Evolutionary conservation across 441 rosid species (phyloP).

Genomic region (Melastoma candidum): DNA sequence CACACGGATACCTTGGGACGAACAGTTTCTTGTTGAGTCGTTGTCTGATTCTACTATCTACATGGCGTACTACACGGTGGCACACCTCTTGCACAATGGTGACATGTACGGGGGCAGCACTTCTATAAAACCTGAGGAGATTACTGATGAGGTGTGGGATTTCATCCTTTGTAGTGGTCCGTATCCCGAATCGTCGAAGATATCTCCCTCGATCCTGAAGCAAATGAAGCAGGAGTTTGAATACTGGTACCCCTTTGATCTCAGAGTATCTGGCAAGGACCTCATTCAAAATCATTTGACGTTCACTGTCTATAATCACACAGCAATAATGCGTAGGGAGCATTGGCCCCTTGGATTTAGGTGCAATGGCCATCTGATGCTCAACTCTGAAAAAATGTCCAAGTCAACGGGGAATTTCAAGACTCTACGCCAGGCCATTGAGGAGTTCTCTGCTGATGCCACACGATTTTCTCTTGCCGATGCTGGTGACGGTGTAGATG

Average conservation of each 20-base stretch:
- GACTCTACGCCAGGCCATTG: slow-evolving; percentile 70
- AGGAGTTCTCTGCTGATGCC: slow-evolving; percentile 87
- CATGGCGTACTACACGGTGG: slow-evolving; percentile 88
- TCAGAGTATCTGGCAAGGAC: slow-evolving; percentile 95
- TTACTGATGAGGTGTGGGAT: slow-evolving; percentile 94
- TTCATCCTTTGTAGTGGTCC: slow-evolving; percentile 69
- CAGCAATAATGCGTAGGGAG: slow-evolving; percentile 61
- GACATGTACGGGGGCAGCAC: slow-evolving; percentile 64
- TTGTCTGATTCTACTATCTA: slow-evolving; percentile 86
- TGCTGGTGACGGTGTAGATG: slow-evolving; percentile 96
- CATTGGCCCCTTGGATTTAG: slow-evolving; percentile 97
- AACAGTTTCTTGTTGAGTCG: slow-evolving; percentile 81
- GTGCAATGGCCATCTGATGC: slow-evolving; percentile 96
- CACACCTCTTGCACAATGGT: slow-evolving; percentile 64
- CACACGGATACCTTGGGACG: slow-evolving; percentile 92
- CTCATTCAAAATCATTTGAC: slow-evolving; percentile 93
- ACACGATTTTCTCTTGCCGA: slow-evolving; percentile 85
- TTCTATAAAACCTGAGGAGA: slow-evolving; percentile 50
- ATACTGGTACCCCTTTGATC: slow-evolving; percentile 95
- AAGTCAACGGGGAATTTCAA: slow-evolving; percentile 94
- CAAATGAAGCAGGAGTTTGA: slow-evolving; percentile 95
- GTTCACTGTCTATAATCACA: slow-evolving; percentile 77
- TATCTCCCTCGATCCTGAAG: slow-evolving; percentile 43
- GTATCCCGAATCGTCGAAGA: slow-evolving; percentile 53
- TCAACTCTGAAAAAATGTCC: slow-evolving; percentile 90